phyloP scores from a whole-genome alignment of 768 basidiomycete genomes.

The Lactarius quietus region DNA sequence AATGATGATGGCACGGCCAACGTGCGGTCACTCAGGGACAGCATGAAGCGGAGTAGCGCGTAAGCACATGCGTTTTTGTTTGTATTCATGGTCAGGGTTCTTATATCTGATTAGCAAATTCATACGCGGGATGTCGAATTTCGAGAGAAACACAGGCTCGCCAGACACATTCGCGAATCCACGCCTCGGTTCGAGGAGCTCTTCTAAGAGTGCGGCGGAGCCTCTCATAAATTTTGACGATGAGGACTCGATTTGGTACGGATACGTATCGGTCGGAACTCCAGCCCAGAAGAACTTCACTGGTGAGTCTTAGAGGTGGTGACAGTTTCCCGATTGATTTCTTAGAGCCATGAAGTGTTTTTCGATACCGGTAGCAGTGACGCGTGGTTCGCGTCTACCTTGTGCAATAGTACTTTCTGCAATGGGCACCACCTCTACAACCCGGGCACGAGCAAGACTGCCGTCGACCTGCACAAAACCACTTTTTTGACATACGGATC shows the following conservation, averaged over 20 bases:
- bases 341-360: background rate
- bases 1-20: background rate
- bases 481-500: background rate
- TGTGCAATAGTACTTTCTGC: background rate
- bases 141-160: conserved; percentile 12
- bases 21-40: background rate
- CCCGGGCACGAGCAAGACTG: background rate
- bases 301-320: background rate
- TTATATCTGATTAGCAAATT: background rate
- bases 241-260: conserved; percentile 13
- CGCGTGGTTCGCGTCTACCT: background rate
- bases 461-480: background rate
- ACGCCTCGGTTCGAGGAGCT: no score
- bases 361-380: conserved; percentile 11
- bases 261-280: conserved; percentile 13
- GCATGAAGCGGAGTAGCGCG: background rate
- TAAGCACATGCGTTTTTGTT: background rate
- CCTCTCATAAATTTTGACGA: conserved; percentile 4
- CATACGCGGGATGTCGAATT: background rate
- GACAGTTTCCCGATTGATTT: background rate
- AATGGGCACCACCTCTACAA: background rate
- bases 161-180: background rate
- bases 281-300: conserved; percentile 7
- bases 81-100: background rate
- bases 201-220: background rate